Conservation (phyloP, 257 asterid species). For the Solanum arcanum region DNA sequence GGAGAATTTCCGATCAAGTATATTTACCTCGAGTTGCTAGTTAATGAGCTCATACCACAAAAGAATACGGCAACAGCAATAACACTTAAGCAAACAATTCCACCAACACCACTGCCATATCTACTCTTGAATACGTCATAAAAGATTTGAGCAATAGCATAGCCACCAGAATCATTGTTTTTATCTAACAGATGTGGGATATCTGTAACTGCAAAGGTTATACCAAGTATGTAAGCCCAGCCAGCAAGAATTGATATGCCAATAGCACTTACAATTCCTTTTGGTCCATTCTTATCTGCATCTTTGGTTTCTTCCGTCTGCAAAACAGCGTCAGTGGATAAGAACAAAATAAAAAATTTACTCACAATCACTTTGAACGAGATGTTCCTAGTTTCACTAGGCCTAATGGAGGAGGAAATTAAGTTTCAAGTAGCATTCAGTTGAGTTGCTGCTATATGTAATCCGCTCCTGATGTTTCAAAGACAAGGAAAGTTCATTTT, state of each 20-base stretch:
- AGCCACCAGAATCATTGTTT: slow-evolving; percentile 80
- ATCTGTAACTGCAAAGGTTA: slow-evolving; percentile 81
- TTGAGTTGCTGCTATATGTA: not conserved
- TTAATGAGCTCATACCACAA: slow-evolving; percentile 92
- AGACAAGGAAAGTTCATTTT: not conserved
- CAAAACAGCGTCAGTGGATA: slow-evolving; percentile 7
- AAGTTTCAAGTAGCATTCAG: not conserved
- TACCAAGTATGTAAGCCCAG: slow-evolving; percentile 91
- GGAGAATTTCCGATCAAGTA: not conserved
- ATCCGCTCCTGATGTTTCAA: not conserved
- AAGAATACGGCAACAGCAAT: slow-evolving; percentile 80
- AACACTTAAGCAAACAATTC: slow-evolving; percentile 56
- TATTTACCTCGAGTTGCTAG: slow-evolving; percentile 88
- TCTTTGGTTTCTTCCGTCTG: slow-evolving; percentile 92
- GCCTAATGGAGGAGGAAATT: not conserved
- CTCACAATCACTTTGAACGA: not conserved
- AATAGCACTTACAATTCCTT: slow-evolving; percentile 85
- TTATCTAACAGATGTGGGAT: slow-evolving; percentile 57
- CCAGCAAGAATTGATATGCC: slow-evolving; percentile 85
- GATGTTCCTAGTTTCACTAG: not conserved
- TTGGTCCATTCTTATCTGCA: slow-evolving; percentile 82
- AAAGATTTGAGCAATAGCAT: slow-evolving; percentile 84
- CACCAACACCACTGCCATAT: slow-evolving; percentile 77
- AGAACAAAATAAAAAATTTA: not conserved
- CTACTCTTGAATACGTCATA: slow-evolving; percentile 66